A percentile compares a stretch with the other conserved stretches of the same genome.
Evolutionary conservation across 495 filamentous ascomycete genomes (phyloP).

Genomic region (Penicillium malachiteum): DNA sequence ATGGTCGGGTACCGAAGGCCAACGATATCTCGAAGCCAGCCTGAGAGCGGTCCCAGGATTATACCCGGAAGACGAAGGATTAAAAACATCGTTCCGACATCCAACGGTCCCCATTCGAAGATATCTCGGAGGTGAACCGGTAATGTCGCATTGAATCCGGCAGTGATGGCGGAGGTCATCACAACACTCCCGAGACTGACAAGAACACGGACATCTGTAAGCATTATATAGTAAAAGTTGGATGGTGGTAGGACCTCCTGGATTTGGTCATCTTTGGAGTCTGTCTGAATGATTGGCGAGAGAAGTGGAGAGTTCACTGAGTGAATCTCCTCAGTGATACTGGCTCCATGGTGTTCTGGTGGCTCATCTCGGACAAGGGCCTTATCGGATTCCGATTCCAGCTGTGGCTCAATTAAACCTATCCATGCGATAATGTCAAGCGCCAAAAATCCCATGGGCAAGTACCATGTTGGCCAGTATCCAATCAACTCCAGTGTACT

Average conservation of each 20-base stretch:
- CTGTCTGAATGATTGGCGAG: not conserved
- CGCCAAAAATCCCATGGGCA: conserved; percentile 17
- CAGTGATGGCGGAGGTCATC: not conserved
- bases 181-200: not conserved
- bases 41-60: conserved; percentile 11
- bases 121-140: conserved; percentile 7
- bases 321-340: not conserved
- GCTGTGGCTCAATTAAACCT: conserved; percentile 1
- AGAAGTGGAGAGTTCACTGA: not conserved
- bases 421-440: conserved; percentile 21
- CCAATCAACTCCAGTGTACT: conserved; percentile 18
- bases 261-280: not conserved
- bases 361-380: too few species aligned
- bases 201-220: not conserved
- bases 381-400: not conserved
- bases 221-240: not conserved
- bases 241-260: not conserved
- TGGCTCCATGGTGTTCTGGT: not conserved
- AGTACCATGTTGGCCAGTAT: conserved; percentile 29
- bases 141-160: conserved; percentile 7
- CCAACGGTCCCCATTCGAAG: conserved; percentile 11
- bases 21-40: conserved; percentile 12
- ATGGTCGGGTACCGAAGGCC: conserved; percentile 5
- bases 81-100: conserved; percentile 8
- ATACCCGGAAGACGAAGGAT: conserved; percentile 6